These are phyloP conservation scores for Daldinia sp. DNA, from an alignment of 2,329 filamentous ascomycete species.

Conservation along the genomic window DNA sequence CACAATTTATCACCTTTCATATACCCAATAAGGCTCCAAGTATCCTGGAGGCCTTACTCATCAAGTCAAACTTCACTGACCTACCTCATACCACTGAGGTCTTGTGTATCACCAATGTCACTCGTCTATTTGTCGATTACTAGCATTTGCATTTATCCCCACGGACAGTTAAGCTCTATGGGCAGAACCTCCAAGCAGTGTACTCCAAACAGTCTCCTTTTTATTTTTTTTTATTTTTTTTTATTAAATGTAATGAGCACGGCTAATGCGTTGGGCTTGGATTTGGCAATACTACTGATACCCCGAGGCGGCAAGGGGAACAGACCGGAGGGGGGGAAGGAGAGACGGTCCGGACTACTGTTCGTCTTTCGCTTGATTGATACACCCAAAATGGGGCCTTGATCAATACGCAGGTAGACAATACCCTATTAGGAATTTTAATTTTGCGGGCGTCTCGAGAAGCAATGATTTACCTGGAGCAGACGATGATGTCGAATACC, in stretches of 20 bases:
- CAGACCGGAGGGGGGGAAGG: slow-evolving; percentile 24
- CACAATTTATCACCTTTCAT: neutral
- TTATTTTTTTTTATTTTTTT: too few relatives aligned
- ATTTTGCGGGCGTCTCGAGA: slow-evolving; percentile 27
- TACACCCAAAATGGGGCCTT: slow-evolving; percentile 15
- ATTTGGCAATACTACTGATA: slow-evolving; percentile 39
- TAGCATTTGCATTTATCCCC: slow-evolving; percentile 27
- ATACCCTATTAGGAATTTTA: slow-evolving; percentile 28
- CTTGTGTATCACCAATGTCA: slow-evolving; percentile 41
- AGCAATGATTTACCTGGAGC: slow-evolving; percentile 25
- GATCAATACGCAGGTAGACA: slow-evolving; percentile 20
- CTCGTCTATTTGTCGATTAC: slow-evolving; percentile 27
- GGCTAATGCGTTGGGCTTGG: slow-evolving; percentile 38
- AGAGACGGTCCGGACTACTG: slow-evolving; percentile 21
- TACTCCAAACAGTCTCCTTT: slow-evolving; percentile 24
- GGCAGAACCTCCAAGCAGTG: slow-evolving; percentile 6
- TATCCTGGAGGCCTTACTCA: neutral
- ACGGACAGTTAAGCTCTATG: neutral
- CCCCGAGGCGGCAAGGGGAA: slow-evolving; percentile 35
- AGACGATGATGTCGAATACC: slow-evolving; percentile 15
- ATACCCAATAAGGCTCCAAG: neutral
- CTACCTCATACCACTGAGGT: slow-evolving; percentile 10
- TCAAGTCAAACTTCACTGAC: slow-evolving; percentile 5
- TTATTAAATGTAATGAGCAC: slow-evolving; percentile 46
- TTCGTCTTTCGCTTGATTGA: slow-evolving; percentile 26